Conservation (phyloP, 139 green algal species). For the Pseudopediastrum boryanum region DNA sequence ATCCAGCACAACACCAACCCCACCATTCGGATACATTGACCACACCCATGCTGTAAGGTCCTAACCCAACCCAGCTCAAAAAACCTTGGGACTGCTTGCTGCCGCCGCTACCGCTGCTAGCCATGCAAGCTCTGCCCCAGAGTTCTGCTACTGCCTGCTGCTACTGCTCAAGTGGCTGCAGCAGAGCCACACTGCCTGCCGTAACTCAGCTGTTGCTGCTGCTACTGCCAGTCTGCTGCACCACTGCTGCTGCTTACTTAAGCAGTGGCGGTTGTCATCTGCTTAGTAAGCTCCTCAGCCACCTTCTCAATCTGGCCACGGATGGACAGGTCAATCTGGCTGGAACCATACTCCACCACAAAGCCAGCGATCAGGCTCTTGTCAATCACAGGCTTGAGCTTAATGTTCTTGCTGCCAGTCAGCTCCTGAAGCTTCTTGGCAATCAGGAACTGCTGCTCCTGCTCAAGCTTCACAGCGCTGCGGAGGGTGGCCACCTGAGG, state of each 20-base stretch:
- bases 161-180: no score
- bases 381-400: constrained; percentile 98
- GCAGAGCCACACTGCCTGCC: no score
- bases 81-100: no score
- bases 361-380: constrained; percentile 94
- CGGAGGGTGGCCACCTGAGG: constrained; percentile 88
- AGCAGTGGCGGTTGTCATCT: constrained; percentile 22
- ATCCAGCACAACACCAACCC: no score
- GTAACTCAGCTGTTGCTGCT: no score
- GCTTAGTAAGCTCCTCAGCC: constrained; percentile 29
- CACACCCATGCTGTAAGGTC: no score
- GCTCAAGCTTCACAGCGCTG: constrained; percentile 96
- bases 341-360: constrained; percentile 92
- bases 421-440: constrained; percentile 99
- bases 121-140: no score
- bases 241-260: constrained; percentile 12
- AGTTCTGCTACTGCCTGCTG: no score
- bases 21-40: no score
- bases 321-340: constrained; percentile 96
- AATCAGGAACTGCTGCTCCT: constrained; percentile 99
- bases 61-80: no score
- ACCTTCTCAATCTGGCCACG: constrained; percentile 53
- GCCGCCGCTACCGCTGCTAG: no score
- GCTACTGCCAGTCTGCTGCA: not conserved
- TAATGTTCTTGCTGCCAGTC: constrained; percentile 99